Conservation (phyloP, 192 early-diverging fungal genomes). For the Mortierella alpina region DNA sequence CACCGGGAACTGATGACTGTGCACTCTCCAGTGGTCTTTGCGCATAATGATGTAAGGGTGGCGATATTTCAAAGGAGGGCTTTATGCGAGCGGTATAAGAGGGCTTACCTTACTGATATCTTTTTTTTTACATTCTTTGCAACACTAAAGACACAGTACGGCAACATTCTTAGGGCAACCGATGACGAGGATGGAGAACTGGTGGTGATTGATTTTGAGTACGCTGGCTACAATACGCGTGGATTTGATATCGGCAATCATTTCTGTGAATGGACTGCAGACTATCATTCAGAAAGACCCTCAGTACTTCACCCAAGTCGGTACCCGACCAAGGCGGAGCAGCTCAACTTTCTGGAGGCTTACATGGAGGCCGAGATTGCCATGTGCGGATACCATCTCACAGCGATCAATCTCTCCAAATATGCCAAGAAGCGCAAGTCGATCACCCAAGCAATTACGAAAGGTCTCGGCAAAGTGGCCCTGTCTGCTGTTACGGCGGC, state of each 20-base stretch:
- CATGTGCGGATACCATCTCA: conserved; percentile 52
- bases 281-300: conserved; percentile 72
- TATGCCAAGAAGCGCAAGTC: conserved; percentile 37
- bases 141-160: conserved; percentile 78
- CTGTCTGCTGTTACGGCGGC: conserved; percentile 21
- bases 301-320: conserved; percentile 52
- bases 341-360: conserved; percentile 68
- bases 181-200: conserved; percentile 65
- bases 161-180: conserved; percentile 81
- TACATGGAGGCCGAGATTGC: conserved; percentile 69
- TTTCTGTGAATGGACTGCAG: conserved; percentile 87
- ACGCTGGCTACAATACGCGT: conserved; percentile 82
- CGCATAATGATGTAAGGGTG: conserved; percentile 84
- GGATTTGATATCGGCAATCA: conserved; percentile 88
- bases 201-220: conserved; percentile 86
- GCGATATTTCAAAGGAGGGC: neutral
- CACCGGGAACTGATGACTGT: conserved; percentile 52
- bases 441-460: conserved; percentile 5
- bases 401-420: conserved; percentile 33
- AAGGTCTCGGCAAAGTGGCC: conserved; percentile 17
- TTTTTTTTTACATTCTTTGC: conserved; percentile 3
- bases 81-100: neutral
- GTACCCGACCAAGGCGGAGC: conserved; percentile 73
- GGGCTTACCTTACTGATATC: neutral
- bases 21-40: conserved; percentile 81